Base-by-base conservation (phyloP, 1,284 basidiomycete species). In the Mycosarcoma maydis region DNA sequence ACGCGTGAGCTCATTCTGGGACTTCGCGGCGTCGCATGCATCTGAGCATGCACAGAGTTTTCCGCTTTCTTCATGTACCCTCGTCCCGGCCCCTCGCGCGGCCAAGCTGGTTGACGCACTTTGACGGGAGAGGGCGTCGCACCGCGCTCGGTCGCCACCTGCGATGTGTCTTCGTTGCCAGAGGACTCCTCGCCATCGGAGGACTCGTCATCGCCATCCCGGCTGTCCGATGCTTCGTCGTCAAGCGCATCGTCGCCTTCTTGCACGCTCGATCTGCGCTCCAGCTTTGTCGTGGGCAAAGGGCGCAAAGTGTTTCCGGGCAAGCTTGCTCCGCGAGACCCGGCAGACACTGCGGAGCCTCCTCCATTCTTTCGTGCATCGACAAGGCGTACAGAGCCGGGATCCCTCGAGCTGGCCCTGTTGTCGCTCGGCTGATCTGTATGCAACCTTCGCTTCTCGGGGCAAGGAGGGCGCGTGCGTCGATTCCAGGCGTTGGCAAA, bases 131-230 rank as follows among this genome's bases (percentile, higher is more conserved):
- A 52, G 4, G 54, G 50, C 4, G 50, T 62, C 6, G 29, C 38
- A 2, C 44, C 36, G 8, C 51, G 27, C 23, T 22, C 26, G 27
- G 40, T 29, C 14, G 41, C 29, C 9, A 36, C 32, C 24, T 45
- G 37, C 38, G 44, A 43, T 8, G 36, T 24, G 19, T 62, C 50
- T 17, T 57, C 52, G 23, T 62, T 27, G 19, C 62, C 57, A 4
- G 60, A 64, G 5, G 39, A 45, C 2, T 69, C 71, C n/a, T 64
- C 70, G 22, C 43, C 66, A 1, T 60, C 61, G 11, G 69, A 73
- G 2, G 67, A 72, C 53, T 77, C 75, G 40, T 77, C 73, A 26
- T 77, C 75, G 22, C 75, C 75, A 54, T 77, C 75, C 17, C 69
- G 53, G 36, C 68, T 72, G 27, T 76, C 72, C 33, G 57, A 61